Evolutionary conservation across 371 early-diverging fungal genomes (phyloP).

Genomic region (Mucor saturninus): DNA sequence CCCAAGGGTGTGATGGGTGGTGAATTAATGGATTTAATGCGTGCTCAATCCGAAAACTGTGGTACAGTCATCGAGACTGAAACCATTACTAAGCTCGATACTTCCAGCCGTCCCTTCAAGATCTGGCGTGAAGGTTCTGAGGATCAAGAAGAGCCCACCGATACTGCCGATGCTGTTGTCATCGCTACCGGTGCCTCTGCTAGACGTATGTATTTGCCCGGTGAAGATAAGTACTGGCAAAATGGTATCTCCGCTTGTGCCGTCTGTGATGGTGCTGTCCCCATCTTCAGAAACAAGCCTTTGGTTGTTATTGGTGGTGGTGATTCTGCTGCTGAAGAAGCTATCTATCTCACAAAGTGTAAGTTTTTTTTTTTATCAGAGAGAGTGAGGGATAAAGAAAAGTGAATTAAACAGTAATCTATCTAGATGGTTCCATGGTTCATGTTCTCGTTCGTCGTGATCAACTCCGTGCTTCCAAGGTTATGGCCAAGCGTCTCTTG

Average conservation of each 20-base stretch:
- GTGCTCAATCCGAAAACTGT: conserved; percentile 42
- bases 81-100: conserved; percentile 88
- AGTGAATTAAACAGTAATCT: neutral
- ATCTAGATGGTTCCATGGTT: conserved; percentile 19
- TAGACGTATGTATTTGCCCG: conserved; percentile 83
- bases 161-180: conserved; percentile 85
- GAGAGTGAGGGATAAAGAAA: neutral
- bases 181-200: conserved; percentile 99
- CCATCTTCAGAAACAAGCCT: conserved; percentile 95
- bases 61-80: conserved; percentile 78
- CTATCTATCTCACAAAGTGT: conserved; percentile 91
- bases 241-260: conserved; percentile 99
- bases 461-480: conserved; percentile 94
- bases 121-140: conserved; percentile 89
- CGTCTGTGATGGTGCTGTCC: conserved; percentile 98
- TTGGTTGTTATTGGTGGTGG: conserved; percentile 98
- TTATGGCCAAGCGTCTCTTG: conserved; percentile 90
- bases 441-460: conserved; percentile 89
- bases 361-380: conserved; percentile 22
- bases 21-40: conserved; percentile 76
- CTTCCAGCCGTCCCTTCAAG: conserved; percentile 84
- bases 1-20: conserved; percentile 84
- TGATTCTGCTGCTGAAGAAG: conserved; percentile 99
- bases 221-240: conserved; percentile 58
- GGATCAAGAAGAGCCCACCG: conserved; percentile 66